Evolutionary conservation across 495 filamentous ascomycete genomes (phyloP), one percentile per base, ranked within the genome.

Genomic region (Cercophora samala): DNA sequence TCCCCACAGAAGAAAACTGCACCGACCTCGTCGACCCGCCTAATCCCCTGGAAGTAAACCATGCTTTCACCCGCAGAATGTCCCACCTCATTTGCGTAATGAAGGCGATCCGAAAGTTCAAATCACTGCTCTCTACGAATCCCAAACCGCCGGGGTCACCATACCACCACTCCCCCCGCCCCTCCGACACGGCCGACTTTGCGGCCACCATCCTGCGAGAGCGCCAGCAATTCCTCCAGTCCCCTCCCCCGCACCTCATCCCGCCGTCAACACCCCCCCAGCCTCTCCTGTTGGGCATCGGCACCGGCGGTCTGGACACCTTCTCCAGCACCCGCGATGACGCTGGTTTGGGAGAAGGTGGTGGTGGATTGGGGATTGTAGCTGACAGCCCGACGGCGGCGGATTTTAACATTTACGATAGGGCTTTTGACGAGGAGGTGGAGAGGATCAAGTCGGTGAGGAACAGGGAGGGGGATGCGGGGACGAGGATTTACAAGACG

Each of bases 61-160:
- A 88, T 58, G 96, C 96, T 24, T 97, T 99, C 64, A 98, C 95
- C 0, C 85, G 84, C 9, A 96, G 91, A 69, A 90, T 99, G 81
- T 87, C 85, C 60, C 88, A 93, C 69, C 81, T 97, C 4, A 78
- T 98, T 65, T 89, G 89, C 24, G 89, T 99, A 68, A 91, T 99
- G 84, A 95, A 89, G 89, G 95, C 94, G 9, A 94, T 96, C 42
- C 87, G 87, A 64, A 91, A 89, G 62, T 97, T 98, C 78, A 97
- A 96, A 63, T 63, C 72, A 37, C 77, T 83, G 63, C 71, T 80
- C n/a, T 68, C 62, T 19, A 68, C 53, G 11, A 65, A 68, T 64
- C 17, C 59, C 70, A 5, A 56, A 62, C 18, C 68, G 64, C 17
- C 59, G 68, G 3, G 58, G 60, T 19, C 59, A 21, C 21, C 52